phyloP scores from a whole-genome alignment of 495 filamentous ascomycete genomes.

The Opeltia flavorubescens region DNA sequence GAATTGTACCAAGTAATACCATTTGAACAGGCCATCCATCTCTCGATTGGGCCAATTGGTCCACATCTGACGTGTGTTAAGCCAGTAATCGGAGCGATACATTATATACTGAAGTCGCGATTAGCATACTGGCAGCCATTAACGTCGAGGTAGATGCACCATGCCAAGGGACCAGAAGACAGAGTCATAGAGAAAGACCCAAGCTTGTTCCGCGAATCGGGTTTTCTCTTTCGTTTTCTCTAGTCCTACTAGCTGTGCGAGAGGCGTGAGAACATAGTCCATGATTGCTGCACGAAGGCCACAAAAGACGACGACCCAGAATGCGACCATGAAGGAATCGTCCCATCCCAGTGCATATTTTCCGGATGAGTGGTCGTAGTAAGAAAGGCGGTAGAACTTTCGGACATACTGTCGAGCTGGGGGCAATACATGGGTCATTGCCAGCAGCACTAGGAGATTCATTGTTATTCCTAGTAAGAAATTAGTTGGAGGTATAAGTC shows the following conservation, averaged over 20 bases:
- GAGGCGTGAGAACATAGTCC: conserved; percentile 70
- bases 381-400: conserved; percentile 77
- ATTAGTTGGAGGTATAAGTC: conserved; percentile 9
- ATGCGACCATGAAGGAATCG: conserved; percentile 65
- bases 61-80: conserved; percentile 70
- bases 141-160: conserved; percentile 31
- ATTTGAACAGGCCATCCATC: conserved; percentile 61
- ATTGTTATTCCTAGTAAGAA: conserved; percentile 50
- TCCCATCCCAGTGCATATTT: conserved; percentile 62
- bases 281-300: conserved; percentile 72
- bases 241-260: conserved; percentile 55
- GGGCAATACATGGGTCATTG: conserved; percentile 68
- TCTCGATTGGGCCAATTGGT: conserved; percentile 64
- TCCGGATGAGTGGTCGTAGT: conserved; percentile 52
- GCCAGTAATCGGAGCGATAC: conserved; percentile 57
- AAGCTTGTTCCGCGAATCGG: conserved; percentile 86
- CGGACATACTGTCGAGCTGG: conserved; percentile 59
- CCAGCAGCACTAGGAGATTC: conserved; percentile 63
- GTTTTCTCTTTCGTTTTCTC: conserved; percentile 55
- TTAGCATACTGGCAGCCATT: conserved; percentile 2
- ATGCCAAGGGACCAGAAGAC: conserved; percentile 72
- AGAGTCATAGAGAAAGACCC: conserved; percentile 67
- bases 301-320: conserved; percentile 73
- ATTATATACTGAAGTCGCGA: conserved; percentile 56
- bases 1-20: conserved; percentile 82